Evolutionary conservation across 2,329 filamentous ascomycete species (phyloP), one percentile per base, ranked within the genome.

Genomic region (Aphanoascus verrucosus): DNA sequence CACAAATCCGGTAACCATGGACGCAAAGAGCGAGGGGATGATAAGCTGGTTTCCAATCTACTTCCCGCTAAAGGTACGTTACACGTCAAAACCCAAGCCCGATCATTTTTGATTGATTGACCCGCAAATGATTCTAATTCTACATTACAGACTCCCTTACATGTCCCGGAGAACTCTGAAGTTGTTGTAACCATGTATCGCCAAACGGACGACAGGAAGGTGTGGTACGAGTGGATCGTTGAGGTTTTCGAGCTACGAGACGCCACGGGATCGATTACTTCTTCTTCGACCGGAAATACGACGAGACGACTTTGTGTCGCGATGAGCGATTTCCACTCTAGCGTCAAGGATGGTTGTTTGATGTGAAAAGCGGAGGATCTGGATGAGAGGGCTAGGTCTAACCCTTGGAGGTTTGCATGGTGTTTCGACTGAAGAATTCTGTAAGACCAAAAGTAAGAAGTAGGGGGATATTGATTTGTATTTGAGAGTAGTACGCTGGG

Each of bases 41-140:
- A 94, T 96, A 59, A 94, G 88, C 53, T 98, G 93, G 93, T 98
- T 98, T 67, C 93, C 93, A 1, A 97, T 98, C 31, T 96, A 91
- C 73, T 98, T 98, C 66, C 93, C 94, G 0, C 73, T 98, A 12
- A 94, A 93, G 82, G 89, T 90, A 74, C 64, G 79, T 67, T 49
- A 19, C 23, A 28, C 7, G 7, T 28, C 23, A 20, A 40, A 42
- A 53, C 48, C 6, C 11, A 17, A 19, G 9, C 23, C 19, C 49
- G 8, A 31, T 9, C 12, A 49, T n/a, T 5, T 17, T 38, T 19
- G 8, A 8, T 47, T 7, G 46, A 44, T 46, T 34, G 8, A 56
- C 37, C 37, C 1, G 12, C 14, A 19, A 38, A 8, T 44, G 15
- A 50, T 8, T n/a, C 20, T 5, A 28, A 14, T 46, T 48, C 7